Evolutionary conservation across 139 green algal genomes (phyloP).

Genomic region (Haematococcus sp.): DNA sequence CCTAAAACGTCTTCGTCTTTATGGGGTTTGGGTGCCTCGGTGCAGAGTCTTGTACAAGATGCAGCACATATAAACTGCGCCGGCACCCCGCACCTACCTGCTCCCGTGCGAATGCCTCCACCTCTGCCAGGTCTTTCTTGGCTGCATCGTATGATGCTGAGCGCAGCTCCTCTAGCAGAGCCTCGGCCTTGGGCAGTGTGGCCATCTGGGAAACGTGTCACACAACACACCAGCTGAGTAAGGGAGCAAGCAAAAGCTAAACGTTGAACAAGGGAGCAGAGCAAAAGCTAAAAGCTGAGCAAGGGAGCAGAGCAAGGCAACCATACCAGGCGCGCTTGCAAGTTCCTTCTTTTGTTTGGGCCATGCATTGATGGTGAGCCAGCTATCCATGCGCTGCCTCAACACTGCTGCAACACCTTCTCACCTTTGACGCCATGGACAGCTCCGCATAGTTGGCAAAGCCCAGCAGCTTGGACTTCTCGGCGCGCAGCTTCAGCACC

Average conservation of each 20-base stretch:
- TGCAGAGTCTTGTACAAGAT: too few species aligned
- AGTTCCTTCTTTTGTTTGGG: not conserved
- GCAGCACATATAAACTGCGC: too few species aligned
- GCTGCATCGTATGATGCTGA: slow-evolving; percentile 58
- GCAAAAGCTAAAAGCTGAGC: too few species aligned
- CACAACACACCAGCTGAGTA: not conserved
- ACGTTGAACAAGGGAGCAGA: too few species aligned
- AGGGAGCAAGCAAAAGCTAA: too few species aligned
- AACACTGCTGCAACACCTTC: not conserved
- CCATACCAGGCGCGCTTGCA: not conserved
- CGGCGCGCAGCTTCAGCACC: slow-evolving; percentile 74
- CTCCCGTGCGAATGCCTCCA: slow-evolving; percentile 27
- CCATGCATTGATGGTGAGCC: too few species aligned
- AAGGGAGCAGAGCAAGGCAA: too few species aligned
- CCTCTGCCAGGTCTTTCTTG: slow-evolving; percentile 77
- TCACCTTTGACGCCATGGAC: slow-evolving; percentile 79
- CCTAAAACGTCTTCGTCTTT: too few species aligned
- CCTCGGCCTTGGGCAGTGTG: slow-evolving; percentile 67
- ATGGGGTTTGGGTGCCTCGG: too few species aligned
- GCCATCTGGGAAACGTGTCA: slow-evolving; percentile 67
- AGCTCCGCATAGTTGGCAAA: slow-evolving; percentile 84
- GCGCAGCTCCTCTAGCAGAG: slow-evolving; percentile 91
- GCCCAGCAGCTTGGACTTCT: slow-evolving; percentile 91
- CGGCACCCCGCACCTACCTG: slow-evolving; percentile 18
- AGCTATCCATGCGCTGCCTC: too few species aligned